Conservation (phyloP, 495 filamentous ascomycete species). For the Talaromyces ruber region DNA sequence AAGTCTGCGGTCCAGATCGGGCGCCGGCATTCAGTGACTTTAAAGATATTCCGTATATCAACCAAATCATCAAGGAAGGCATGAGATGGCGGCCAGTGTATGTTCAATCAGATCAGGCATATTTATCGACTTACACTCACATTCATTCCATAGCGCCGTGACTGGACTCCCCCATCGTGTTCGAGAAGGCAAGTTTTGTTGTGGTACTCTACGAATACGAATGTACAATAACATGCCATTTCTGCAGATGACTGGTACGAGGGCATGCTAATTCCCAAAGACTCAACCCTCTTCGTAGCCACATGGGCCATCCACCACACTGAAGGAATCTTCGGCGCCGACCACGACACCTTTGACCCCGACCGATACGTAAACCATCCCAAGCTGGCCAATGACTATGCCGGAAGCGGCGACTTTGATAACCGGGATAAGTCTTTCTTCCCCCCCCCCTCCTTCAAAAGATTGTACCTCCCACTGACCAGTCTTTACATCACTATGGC, state of each 20-base stretch:
- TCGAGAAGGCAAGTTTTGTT: no score
- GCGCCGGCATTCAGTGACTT: conserved; percentile 23
- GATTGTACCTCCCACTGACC: no score
- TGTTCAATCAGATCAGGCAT: conserved; percentile 38
- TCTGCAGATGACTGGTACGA: conserved; percentile 18
- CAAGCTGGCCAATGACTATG: conserved; percentile 11
- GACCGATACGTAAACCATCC: conserved; percentile 30
- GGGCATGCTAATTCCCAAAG: conserved; percentile 20
- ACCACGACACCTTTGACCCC: conserved; percentile 44
- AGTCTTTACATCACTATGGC: no score
- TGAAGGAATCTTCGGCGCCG: conserved; percentile 23
- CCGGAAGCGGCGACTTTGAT: conserved; percentile 14
- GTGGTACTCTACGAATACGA: no score
- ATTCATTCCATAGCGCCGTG: neutral
- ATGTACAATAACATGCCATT: no score
- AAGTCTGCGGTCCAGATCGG: conserved; percentile 16
- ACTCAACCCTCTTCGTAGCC: conserved; percentile 21
- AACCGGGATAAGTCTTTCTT: conserved; percentile 12
- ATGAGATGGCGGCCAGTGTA: conserved; percentile 25
- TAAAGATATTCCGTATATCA: conserved; percentile 27
- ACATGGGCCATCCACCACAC: conserved; percentile 24
- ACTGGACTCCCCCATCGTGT: neutral
- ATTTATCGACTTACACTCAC: neutral
- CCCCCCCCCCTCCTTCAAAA: no score
- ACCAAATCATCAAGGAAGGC: conserved; percentile 27